Base-by-base conservation (phyloP, 805 yeast genomes). In the Candida tibetensis region DNA sequence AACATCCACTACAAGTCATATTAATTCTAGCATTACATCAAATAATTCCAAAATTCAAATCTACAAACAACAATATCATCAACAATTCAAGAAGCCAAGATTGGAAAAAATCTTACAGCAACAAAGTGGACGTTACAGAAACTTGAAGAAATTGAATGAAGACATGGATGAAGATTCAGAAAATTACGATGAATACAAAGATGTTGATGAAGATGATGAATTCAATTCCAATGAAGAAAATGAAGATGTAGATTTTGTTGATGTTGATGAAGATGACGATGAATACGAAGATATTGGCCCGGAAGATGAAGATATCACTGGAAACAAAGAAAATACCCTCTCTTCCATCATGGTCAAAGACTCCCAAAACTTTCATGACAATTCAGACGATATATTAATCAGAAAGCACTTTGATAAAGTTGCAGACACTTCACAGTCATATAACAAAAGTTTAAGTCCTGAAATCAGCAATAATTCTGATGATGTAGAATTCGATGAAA, bases 1-100 rank as follows among this genome's bases (percentile, higher is more conserved):
- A 21, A 13, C 35, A 7, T 22, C 29, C 7, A 15, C 39, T 5
- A 18, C 31, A 15, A 15, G 17, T 23, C 31, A 30, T 21, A 17
- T 13, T 9, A 23, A 30, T 8, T 16, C 28, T 19, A 23, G 26
- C 29, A 25, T 25, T 5, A 33, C 39, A 29, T 30, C 40, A 28
- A 30, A 36, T 41, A 35, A 38, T 29, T 32, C 46, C 37, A 35
- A 45, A 40, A 41, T 55, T 16, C 52, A 48, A 18, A 46, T 44
- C 26, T 46, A 51, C 32, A 51, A 55, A 40, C 51, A 45, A 30
- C 39, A 48, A 32, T 26, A 36, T 17, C 39, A 44, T 9, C 35
- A 45, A 28, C 49, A 42, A 31, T 54, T 45, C 37, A 54, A 55
- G 35, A 53, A 53, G 30, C 59, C 57, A 21, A 33, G 58, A 30